phyloP scores from a whole-genome alignment of 163 green algal genomes.

The Chlamydomonas reinhardtii region DNA sequence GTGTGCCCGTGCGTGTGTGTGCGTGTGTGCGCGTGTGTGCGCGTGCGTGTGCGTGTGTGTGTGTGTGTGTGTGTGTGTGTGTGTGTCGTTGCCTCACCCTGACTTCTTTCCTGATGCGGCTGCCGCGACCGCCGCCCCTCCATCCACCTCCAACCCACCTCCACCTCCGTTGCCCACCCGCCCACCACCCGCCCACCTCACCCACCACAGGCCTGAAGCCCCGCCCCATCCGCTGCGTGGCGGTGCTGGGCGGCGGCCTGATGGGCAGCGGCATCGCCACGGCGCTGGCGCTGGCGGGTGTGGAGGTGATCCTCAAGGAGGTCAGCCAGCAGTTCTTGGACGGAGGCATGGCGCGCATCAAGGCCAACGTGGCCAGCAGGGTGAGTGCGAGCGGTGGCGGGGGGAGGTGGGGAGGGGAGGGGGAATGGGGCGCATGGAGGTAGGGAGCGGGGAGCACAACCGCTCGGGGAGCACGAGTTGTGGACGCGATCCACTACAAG shows the following conservation, averaged over 20 bases:
- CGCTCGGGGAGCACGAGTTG: too few species aligned
- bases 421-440: not conserved
- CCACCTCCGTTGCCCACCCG: not conserved
- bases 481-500: too few species aligned
- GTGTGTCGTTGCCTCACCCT: too few species aligned
- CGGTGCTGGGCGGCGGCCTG: slow-evolving; percentile 95
- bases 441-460: not conserved
- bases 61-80: too few species aligned
- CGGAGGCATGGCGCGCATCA: slow-evolving; percentile 81
- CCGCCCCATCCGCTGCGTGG: slow-evolving; percentile 82
- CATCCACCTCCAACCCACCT: not conserved
- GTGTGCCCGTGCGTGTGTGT: too few species aligned
- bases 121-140: too few species aligned
- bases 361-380: slow-evolving; percentile 86
- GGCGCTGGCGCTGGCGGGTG: slow-evolving; percentile 77
- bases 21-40: too few species aligned
- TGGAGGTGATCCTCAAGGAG: slow-evolving; percentile 96
- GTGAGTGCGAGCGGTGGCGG: not conserved
- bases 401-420: not conserved
- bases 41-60: too few species aligned
- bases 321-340: slow-evolving; percentile 97
- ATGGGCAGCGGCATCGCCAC: slow-evolving; percentile 98
- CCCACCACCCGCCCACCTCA: too few species aligned
- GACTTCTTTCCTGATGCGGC: too few species aligned
- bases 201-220: slow-evolving; percentile 79